Evolutionary conservation across 768 basidiomycete species (phyloP).

Genomic region (Termitomyces sp.): DNA sequence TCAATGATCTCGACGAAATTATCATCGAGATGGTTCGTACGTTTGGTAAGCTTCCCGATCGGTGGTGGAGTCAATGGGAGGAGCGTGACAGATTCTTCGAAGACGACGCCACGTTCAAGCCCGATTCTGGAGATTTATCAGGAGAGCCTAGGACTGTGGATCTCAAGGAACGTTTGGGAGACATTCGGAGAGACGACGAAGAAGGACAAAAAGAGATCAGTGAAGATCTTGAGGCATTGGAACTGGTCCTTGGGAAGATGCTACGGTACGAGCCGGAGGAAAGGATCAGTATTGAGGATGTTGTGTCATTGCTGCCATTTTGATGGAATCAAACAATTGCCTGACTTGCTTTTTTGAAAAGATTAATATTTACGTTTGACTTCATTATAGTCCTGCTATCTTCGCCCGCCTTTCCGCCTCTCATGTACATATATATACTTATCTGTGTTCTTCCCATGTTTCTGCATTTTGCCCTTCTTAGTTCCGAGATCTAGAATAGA

Average conservation of each 20-base stretch:
- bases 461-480: too few species aligned
- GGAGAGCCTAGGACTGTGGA: conserved; percentile 3
- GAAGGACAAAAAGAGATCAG: conserved; percentile 14
- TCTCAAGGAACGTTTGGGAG: conserved; percentile 1
- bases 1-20: conserved; percentile 1
- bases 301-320: conserved; percentile 2
- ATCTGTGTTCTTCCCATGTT: too few species aligned
- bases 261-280: conserved; percentile 3
- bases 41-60: conserved; percentile 5
- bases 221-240: not conserved
- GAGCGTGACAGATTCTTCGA: not conserved
- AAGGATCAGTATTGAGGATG: conserved; percentile 5
- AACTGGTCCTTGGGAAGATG: not conserved
- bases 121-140: not conserved
- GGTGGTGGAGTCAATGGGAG: conserved; percentile 2
- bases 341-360: too few species aligned
- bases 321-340: not conserved
- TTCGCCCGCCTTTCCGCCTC: too few species aligned
- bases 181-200: not conserved
- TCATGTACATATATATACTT: too few species aligned
- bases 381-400: too few species aligned
- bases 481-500: too few species aligned
- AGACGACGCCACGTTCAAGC: not conserved
- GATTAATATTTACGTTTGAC: too few species aligned
- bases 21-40: conserved; percentile 4